Evolutionary conservation across 495 filamentous ascomycete genomes (phyloP), one percentile per base, ranked within the genome.

Genomic region (Recurvomyces mirabilis): DNA sequence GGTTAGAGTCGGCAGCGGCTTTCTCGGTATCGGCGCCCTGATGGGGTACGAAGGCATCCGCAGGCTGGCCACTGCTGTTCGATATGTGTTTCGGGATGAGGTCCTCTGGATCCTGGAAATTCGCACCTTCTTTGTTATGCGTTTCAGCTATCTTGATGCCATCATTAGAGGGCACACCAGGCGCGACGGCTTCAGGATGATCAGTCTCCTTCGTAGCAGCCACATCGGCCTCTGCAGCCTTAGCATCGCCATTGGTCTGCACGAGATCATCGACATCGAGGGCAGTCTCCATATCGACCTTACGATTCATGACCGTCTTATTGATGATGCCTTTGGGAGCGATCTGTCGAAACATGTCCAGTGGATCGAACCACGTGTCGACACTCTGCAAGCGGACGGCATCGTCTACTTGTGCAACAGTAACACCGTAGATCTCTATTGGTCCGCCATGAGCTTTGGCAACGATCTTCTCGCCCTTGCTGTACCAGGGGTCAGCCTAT

Each of bases 331-430:
- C 70, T 25, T 59, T 51, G 2, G 60, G 61, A 2, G 65, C 69
- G 51, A 81, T 78, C 63, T 79, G 77, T 15, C 75, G 63, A 52
- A 82, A 81, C 77, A 81, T 80, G 28, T 74, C 66, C 53, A 77
- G 59, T 0, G 78, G 74, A 47, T 81, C 78, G 45, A 73, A 80
- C 64, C 71, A 82, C 5, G 75, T 75, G 43, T 81, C 70, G 13
- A 81, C 59, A 24, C 59, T 67, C 52, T 72, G 62, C 6, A 80
- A 49, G 46, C 72, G 65, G 45, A 81, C 50, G 47, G 68, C 67
- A 29, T 78, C 70, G 52, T 80, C 71, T 22, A 82, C 72, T 29
- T 68, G 58, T 9, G 77, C 77, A 14, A 79, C 64, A 0, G 70
- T 74, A 17, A 79, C 61, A 4, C 77, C 74, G 54, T 67, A 56